phyloP scores from a whole-genome alignment of 768 basidiomycete genomes.

The Amanita brunnescens region DNA sequence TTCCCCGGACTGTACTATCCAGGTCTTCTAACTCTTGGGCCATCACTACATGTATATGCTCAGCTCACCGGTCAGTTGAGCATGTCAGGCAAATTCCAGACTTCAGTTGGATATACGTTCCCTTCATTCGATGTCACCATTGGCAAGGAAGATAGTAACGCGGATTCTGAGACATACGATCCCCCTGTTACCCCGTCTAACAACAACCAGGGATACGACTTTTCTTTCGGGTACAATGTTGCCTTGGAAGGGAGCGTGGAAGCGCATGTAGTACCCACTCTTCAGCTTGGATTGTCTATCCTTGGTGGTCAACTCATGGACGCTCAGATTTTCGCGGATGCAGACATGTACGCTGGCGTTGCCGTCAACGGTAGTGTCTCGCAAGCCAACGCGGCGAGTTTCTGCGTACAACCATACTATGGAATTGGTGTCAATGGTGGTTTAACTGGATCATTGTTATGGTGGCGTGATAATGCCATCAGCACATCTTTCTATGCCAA shows the following conservation, averaged over 20 bases:
- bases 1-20: conserved; percentile 19
- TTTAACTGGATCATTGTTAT: conserved; percentile 14
- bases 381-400: conserved; percentile 1
- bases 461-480: neutral
- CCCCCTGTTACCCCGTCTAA: neutral
- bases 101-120: neutral
- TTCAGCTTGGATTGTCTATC: conserved; percentile 18
- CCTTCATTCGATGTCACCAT: neutral
- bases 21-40: conserved; percentile 16
- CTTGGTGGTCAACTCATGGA: conserved; percentile 18
- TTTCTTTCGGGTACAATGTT: conserved; percentile 12
- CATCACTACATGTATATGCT: conserved; percentile 9
- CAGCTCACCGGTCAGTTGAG: neutral
- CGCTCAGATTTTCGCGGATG: conserved; percentile 14
- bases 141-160: neutral
- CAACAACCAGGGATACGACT: neutral
- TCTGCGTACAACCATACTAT: conserved; percentile 11
- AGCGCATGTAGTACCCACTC: conserved; percentile 15
- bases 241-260: conserved; percentile 16
- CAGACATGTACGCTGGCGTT: conserved; percentile 14
- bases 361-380: conserved; percentile 14
- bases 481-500: neutral
- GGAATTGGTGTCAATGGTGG: conserved; percentile 10
- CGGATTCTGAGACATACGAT: neutral
- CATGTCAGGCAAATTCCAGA: neutral